Conservation (phyloP, 2,329 filamentous ascomycete species). For the Diplodia mutila region DNA sequence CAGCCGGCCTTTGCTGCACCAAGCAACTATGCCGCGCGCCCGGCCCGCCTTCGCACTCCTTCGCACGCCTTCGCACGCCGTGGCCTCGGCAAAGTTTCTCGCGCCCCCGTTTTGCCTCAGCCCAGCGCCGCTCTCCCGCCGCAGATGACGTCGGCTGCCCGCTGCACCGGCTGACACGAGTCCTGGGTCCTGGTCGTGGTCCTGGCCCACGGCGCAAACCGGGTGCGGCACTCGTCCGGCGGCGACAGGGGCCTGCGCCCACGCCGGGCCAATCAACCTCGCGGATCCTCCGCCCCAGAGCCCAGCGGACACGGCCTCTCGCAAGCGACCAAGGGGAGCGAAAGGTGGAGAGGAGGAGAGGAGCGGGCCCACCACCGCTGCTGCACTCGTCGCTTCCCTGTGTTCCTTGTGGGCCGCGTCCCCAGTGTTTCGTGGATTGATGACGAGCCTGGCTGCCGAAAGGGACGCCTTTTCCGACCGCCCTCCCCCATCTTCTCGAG, state of each 20-base stretch:
- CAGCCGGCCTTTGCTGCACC: conserved; percentile 8
- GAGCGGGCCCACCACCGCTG: conserved; percentile 12
- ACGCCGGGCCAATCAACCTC: conserved; percentile 7
- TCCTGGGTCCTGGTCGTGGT: no score
- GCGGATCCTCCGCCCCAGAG: conserved; percentile 5
- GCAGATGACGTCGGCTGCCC: conserved; percentile 8
- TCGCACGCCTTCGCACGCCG: neutral
- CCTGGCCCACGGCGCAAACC: conserved; percentile 12
- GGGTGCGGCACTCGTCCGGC: neutral
- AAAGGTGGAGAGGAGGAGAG: conserved; percentile 17
- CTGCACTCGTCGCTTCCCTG: neutral
- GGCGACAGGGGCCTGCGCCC: neutral
- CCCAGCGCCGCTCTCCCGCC: conserved; percentile 18
- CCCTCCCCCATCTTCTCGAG: conserved; percentile 8
- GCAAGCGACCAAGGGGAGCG: neutral
- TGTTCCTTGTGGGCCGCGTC: conserved; percentile 4
- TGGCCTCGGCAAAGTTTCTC: conserved; percentile 13
- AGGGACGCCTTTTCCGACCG: conserved; percentile 12
- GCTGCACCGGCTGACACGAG: neutral
- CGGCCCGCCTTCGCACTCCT: conserved; percentile 9
- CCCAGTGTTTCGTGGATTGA: conserved; percentile 11
- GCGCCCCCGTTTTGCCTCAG: neutral
- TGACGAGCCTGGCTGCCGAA: conserved; percentile 13
- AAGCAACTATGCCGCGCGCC: conserved; percentile 18
- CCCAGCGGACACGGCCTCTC: conserved; percentile 1